Conservation (phyloP, 129 eudicot genomes). For the Tagetes erecta region DNA sequence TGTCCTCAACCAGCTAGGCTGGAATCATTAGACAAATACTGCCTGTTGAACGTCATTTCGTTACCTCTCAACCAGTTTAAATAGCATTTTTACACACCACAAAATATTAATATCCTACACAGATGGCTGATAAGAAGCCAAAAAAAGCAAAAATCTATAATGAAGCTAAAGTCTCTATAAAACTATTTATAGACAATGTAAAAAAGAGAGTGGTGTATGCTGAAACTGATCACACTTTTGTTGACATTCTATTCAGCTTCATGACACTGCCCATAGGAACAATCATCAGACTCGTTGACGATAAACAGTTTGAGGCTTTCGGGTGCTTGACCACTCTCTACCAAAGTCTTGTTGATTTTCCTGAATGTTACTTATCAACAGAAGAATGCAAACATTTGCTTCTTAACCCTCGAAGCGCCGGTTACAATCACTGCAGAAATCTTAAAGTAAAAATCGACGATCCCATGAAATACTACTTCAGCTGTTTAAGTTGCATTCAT, state of each 20-base stretch:
- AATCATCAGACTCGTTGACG: conserved; percentile 25
- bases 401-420: conserved; percentile 34
- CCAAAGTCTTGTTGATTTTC: conserved; percentile 21
- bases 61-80: neutral
- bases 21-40: too few species aligned
- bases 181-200: conserved; percentile 16
- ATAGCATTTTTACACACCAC: too few species aligned
- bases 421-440: conserved; percentile 1
- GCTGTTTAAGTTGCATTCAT: neutral
- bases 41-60: neutral
- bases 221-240: conserved; percentile 33
- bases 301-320: neutral
- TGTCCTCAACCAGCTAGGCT: too few species aligned
- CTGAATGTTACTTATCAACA: neutral
- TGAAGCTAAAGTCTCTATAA: conserved; percentile 13
- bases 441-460: conserved; percentile 21
- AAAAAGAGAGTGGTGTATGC: conserved; percentile 27
- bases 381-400: conserved; percentile 26
- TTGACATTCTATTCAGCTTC: conserved; percentile 42
- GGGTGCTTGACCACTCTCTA: conserved; percentile 35
- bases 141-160: too few species aligned
- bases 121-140: neutral
- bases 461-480: conserved; percentile 11
- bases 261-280: conserved; percentile 48
- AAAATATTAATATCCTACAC: too few species aligned